phyloP scores from a whole-genome alignment of 1,284 basidiomycete genomes.

The Uromyces viciae-fabae region DNA sequence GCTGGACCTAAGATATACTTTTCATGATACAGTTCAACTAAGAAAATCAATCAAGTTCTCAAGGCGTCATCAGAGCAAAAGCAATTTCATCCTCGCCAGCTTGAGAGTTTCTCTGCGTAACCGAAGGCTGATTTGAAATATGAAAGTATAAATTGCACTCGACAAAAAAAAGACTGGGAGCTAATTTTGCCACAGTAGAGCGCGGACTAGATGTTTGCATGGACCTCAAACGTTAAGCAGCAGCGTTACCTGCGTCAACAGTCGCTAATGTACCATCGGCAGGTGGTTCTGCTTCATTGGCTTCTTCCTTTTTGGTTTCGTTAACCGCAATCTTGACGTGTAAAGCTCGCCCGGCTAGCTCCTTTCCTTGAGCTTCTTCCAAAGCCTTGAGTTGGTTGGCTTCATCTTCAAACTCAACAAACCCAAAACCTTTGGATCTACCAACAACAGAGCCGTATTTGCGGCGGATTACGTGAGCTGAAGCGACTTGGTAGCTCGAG shows the following conservation, averaged over 20 bases:
- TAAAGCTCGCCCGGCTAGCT: conserved; percentile 58
- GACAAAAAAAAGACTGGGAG: no score
- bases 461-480: conserved; percentile 78
- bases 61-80: no score
- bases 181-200: no score
- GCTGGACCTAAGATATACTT: no score
- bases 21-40: no score
- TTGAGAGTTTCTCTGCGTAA: no score
- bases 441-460: conserved; percentile 69
- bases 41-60: no score
- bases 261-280: background rate
- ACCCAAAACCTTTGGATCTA: conserved; percentile 87
- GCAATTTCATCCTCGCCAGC: no score
- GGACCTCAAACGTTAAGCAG: no score
- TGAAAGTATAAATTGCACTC: no score
- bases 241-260: background rate
- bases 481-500: conserved; percentile 71
- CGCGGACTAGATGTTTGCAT: no score
- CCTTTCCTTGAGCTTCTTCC: conserved; percentile 70
- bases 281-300: background rate
- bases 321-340: conserved; percentile 49
- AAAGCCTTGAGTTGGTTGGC: conserved; percentile 81
- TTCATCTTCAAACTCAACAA: conserved; percentile 80
- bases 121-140: no score
- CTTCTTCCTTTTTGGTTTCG: conserved; percentile 40